Evolutionary conservation across 2,329 filamentous ascomycete genomes (phyloP), one percentile per base, ranked within the genome.

Genomic region (Mycosphaerelloides madeirae): DNA sequence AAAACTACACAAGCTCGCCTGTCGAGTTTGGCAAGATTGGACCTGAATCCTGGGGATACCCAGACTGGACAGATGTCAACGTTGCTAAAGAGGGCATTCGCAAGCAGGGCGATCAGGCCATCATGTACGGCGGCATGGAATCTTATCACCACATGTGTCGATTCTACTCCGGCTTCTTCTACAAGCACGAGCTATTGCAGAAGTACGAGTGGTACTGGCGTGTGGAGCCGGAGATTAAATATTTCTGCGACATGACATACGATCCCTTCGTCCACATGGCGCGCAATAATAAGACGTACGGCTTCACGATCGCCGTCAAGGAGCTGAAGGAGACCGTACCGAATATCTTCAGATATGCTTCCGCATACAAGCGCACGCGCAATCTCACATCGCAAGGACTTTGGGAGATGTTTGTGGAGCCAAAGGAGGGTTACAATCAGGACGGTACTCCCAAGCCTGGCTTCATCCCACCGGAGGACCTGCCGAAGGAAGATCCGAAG

Each of bases 201-300:
- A 97, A 97, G 69, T 98, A 97, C 70, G 89, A 97, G 65, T 98
- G 93, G 93, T 98, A 98, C 75, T 98, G 93, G 93, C 88, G 93
- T 53, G 75, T 98, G 59, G 93, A 98, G 76, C 93, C 93, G 54
- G 93, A 98, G 70, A 97, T 98, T 79, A 96, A 91, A 73, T 98
- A 97, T 73, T 98, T 98, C 73, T 98, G 93, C 69, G 93, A 98
- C 65, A 97, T 98, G 57, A 98, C 93, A 54, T 98, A 98, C 64
- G 93, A 98, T 66, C 93, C 93, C 1, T 98, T 98, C 74, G 76
- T 93, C 49, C 84, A 89, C 66, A 98, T 98, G 93, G 87, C 87
- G 49, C 83, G 90, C 57, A 71, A 80, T 54, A 97, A 97, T 73
- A 98, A 98, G 74, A 97, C 91, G 0, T 98, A 98, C 59, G 93